Conservation (phyloP, 768 basidiomycete species). For the Candolleomyces eurysporus region DNA sequence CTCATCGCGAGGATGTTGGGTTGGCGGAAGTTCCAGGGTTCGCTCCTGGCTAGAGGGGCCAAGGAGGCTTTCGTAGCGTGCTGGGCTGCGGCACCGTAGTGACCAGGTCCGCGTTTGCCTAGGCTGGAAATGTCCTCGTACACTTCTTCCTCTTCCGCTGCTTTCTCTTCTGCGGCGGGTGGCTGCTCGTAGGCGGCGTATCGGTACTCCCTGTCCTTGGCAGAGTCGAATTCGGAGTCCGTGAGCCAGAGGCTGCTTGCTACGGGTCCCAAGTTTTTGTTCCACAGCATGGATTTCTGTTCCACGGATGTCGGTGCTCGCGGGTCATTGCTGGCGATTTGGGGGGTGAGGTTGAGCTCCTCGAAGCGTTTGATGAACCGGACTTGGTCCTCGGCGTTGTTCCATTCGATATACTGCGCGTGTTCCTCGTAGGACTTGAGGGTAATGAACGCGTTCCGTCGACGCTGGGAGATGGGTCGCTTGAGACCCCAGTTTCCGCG, state of each 20-base stretch:
- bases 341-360: constrained; percentile 51
- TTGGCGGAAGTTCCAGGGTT: constrained; percentile 19
- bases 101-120: constrained; percentile 19
- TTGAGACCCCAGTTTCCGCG: constrained; percentile 87
- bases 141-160: too few species aligned
- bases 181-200: neutral
- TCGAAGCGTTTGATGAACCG: constrained; percentile 66
- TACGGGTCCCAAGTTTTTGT: constrained; percentile 31
- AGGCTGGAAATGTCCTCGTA: neutral
- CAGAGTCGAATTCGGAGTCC: constrained; percentile 45
- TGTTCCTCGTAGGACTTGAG: constrained; percentile 68
- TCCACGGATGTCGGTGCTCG: constrained; percentile 1
- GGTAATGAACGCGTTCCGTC: constrained; percentile 62
- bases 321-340: constrained; percentile 15
- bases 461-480: constrained; percentile 65
- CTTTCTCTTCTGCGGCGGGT: constrained; percentile 1
- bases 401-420: constrained; percentile 79
- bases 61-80: neutral
- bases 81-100: constrained; percentile 17
- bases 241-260: constrained; percentile 25
- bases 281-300: too few species aligned
- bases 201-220: constrained; percentile 9
- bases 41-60: neutral
- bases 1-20: constrained; percentile 63
- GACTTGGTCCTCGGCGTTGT: constrained; percentile 61